phyloP scores from a whole-genome alignment of 176 grass and related monocot species.

The Paspalum vaginatum region DNA sequence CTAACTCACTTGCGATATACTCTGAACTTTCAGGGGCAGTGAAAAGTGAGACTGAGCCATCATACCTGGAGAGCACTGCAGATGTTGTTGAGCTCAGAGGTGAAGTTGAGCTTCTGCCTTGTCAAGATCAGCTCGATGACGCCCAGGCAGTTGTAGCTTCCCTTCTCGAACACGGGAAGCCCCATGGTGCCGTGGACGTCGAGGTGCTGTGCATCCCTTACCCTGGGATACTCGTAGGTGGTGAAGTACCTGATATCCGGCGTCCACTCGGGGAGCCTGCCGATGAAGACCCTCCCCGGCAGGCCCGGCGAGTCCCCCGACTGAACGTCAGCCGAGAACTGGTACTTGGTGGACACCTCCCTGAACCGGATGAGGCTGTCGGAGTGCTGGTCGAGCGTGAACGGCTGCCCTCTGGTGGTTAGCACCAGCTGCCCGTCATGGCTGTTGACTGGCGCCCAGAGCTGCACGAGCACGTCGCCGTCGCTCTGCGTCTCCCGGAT shows the following conservation, averaged over 20 bases:
- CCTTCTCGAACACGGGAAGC: constrained; percentile 79
- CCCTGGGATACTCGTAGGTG: constrained; percentile 72
- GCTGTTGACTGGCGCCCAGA: constrained; percentile 71
- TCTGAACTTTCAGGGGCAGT: constrained; percentile 42
- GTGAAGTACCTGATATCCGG: constrained; percentile 83
- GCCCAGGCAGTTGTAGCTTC: constrained; percentile 64
- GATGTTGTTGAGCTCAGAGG: constrained; percentile 74
- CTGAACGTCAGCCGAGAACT: constrained; percentile 69
- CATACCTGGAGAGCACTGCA: constrained; percentile 88
- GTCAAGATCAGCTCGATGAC: constrained; percentile 94
- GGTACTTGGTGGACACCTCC: constrained; percentile 62
- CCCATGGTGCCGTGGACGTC: constrained; percentile 82
- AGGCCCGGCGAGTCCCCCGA: constrained; percentile 56
- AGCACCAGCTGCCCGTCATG: constrained; percentile 59
- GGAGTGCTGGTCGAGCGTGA: constrained; percentile 56
- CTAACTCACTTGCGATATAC: background rate
- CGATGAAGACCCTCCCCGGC: constrained; percentile 83
- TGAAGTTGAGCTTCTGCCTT: constrained; percentile 78
- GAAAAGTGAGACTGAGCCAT: constrained; percentile 13
- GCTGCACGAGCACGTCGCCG: constrained; percentile 73
- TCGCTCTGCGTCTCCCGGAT: constrained; percentile 69
- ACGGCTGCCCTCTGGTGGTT: constrained; percentile 78
- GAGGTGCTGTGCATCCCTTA: constrained; percentile 56
- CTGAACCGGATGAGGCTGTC: constrained; percentile 71
- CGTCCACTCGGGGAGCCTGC: constrained; percentile 89